phyloP scores from a whole-genome alignment of 192 early-diverging fungal genomes.

The Mortierella hygrophila region DNA sequence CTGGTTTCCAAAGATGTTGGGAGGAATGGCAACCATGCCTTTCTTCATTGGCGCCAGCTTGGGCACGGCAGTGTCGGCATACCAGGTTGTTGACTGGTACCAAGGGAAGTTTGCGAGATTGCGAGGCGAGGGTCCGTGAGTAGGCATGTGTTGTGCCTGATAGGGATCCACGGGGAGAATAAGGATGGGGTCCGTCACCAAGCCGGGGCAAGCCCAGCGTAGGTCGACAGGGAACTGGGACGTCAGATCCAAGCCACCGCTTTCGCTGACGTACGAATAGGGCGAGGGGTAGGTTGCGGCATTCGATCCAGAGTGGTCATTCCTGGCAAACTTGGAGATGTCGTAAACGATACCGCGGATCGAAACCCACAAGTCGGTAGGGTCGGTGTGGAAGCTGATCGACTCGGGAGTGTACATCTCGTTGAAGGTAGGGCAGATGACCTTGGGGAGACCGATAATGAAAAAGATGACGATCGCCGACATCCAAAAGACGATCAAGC shows the following conservation, averaged over 20 bases:
- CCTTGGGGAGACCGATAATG: slow-evolving; percentile 84
- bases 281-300: slow-evolving; percentile 46
- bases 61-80: slow-evolving; percentile 55
- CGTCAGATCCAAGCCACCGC: slow-evolving; percentile 72
- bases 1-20: slow-evolving; percentile 64
- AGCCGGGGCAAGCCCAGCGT: slow-evolving; percentile 44
- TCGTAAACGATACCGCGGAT: slow-evolving; percentile 76
- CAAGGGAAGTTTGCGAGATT: slow-evolving; percentile 29
- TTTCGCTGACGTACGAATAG: slow-evolving; percentile 48
- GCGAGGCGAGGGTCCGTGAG: slow-evolving; percentile 33
- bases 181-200: slow-evolving; percentile 29
- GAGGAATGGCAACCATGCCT: slow-evolving; percentile 77
- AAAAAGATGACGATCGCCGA: slow-evolving; percentile 87
- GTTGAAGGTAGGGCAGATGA: slow-evolving; percentile 84
- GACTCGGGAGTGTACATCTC: slow-evolving; percentile 70
- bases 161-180: slow-evolving; percentile 7
- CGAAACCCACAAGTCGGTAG: slow-evolving; percentile 74
- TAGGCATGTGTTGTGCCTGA: slow-evolving; percentile 17
- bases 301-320: slow-evolving; percentile 59
- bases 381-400: slow-evolving; percentile 65
- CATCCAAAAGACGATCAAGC: slow-evolving; percentile 84
- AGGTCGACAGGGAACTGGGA: slow-evolving; percentile 68
- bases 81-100: slow-evolving; percentile 42
- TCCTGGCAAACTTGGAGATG: slow-evolving; percentile 70
- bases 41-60: slow-evolving; percentile 65